A percentile compares a stretch with the other conserved stretches of the same genome.
These are phyloP conservation scores for Amanita inopinata DNA, from an alignment of 768 basidiomycete species.

Conservation along the genomic window DNA sequence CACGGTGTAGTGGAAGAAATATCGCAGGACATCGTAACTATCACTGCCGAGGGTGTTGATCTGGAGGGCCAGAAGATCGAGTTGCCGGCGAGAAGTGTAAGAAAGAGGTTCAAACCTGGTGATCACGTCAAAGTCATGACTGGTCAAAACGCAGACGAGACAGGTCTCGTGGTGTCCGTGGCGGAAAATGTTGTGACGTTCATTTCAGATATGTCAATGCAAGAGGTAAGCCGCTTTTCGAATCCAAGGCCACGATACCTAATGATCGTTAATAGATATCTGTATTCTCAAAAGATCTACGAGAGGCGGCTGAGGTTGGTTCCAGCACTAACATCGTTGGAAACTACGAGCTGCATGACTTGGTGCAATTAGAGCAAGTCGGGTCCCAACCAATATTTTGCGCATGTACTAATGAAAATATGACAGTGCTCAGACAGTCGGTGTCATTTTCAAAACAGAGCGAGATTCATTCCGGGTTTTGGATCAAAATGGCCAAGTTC, in stretches of 20 bases:
- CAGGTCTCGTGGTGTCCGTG: conserved; percentile 90
- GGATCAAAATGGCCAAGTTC: conserved; percentile 87
- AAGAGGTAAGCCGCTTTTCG: conserved; percentile 52
- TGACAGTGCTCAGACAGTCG: conserved; percentile 78
- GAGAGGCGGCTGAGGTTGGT: conserved; percentile 97
- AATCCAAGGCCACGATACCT: conserved; percentile 5
- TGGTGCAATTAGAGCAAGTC: conserved; percentile 92
- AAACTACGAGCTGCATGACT: conserved; percentile 91
- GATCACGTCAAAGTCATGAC: conserved; percentile 99
- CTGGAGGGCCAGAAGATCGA: conserved; percentile 83
- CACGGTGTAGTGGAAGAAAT: conserved; percentile 91
- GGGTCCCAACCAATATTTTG: background rate
- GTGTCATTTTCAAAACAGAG: conserved; percentile 96
- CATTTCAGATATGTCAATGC: conserved; percentile 94
- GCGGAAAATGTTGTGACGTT: conserved; percentile 90
- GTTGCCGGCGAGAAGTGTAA: conserved; percentile 76
- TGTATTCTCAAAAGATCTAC: conserved; percentile 93
- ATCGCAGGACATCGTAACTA: conserved; percentile 74
- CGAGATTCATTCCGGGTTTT: conserved; percentile 92
- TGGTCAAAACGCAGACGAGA: conserved; percentile 90
- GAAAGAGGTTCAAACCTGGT: conserved; percentile 93
- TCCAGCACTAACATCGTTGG: conserved; percentile 83
- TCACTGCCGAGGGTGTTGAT: conserved; percentile 73
- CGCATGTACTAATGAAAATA: conserved; percentile 9
- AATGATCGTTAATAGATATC: conserved; percentile 52